A percentile compares a stretch with the other conserved stretches of the same genome.
phyloP scores from a whole-genome alignment of 257 asterid genomes.

The Nemophila menziesii region DNA sequence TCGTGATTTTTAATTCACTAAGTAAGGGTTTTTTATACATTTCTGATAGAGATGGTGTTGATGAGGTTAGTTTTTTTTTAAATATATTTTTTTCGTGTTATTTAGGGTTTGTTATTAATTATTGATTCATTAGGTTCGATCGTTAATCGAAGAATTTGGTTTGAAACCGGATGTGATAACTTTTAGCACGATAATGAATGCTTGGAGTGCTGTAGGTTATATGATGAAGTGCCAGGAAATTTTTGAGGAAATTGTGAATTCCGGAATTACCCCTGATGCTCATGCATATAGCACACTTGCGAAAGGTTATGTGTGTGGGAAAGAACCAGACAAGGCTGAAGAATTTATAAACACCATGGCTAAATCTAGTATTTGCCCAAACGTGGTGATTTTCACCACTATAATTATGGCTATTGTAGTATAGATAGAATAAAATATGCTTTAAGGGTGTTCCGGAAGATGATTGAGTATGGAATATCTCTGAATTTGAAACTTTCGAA shows the following conservation, averaged over 20 bases:
- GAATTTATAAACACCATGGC: slow-evolving; percentile 36
- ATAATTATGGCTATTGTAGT: slow-evolving; percentile 54
- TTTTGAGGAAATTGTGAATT: slow-evolving; percentile 49
- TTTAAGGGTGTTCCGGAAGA: slow-evolving; percentile 31
- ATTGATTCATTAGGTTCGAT: slow-evolving; percentile 29
- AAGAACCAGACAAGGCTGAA: slow-evolving; percentile 62
- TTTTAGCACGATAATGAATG: slow-evolving; percentile 66
- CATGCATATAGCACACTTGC: slow-evolving; percentile 56
- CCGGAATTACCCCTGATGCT: slow-evolving; percentile 45
- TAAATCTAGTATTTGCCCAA: slow-evolving; percentile 26
- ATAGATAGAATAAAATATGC: slow-evolving; percentile 38
- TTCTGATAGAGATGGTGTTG: slow-evolving; percentile 42
- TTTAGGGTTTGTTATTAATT: slow-evolving; percentile 6
- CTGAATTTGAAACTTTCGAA: slow-evolving; percentile 54
- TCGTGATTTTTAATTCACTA: slow-evolving; percentile 46
- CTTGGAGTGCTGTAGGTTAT: slow-evolving; percentile 53
- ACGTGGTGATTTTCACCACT: slow-evolving; percentile 56
- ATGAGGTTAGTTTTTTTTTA: slow-evolving; percentile 46
- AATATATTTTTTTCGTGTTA: no score
- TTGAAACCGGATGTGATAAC: slow-evolving; percentile 54
- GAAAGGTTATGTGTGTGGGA: slow-evolving; percentile 46
- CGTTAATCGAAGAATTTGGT: slow-evolving; percentile 47
- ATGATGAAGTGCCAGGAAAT: slow-evolving; percentile 53
- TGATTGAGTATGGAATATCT: slow-evolving; percentile 36
- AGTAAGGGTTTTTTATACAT: slow-evolving; percentile 42